phyloP scores from a whole-genome alignment of 352 stramenopile species.

The Blastocystis sp. region DNA sequence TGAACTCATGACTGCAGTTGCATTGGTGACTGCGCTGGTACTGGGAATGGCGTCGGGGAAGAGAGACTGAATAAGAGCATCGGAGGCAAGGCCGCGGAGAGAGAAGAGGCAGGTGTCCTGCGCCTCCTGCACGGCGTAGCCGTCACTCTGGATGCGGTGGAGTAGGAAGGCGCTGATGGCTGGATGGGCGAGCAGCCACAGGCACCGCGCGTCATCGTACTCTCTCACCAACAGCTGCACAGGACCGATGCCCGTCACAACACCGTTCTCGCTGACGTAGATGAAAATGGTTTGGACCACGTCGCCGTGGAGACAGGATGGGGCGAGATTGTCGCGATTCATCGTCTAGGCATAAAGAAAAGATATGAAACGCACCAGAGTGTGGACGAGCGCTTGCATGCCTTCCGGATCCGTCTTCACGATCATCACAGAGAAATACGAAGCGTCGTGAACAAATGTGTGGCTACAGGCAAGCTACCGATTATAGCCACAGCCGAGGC shows the following conservation, averaged over 20 bases:
- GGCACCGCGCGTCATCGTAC: no score
- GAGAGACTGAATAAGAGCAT: neutral
- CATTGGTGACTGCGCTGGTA: neutral
- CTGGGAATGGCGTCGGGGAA: neutral
- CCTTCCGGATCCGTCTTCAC: neutral
- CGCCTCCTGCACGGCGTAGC: no score
- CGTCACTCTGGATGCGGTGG: no score
- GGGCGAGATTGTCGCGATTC: neutral
- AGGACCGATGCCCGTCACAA: neutral
- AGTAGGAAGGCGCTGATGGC: neutral
- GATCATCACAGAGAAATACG: slow-evolving; percentile 17
- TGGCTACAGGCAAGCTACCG: slow-evolving; percentile 1
- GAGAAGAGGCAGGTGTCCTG: neutral
- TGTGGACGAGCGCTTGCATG: neutral
- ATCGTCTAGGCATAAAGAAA: slow-evolving; percentile 26
- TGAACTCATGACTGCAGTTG: neutral
- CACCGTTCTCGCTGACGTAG: neutral
- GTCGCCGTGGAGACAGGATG: neutral
- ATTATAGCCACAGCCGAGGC: neutral
- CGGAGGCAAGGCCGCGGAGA: slow-evolving; percentile 15
- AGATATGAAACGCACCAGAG: neutral
- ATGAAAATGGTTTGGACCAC: neutral
- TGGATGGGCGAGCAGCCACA: no score
- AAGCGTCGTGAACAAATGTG: slow-evolving; percentile 12
- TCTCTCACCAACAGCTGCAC: slow-evolving; percentile 4